Conservation (phyloP, 1,284 basidiomycete genomes). For the Microbotryum violaceum region DNA sequence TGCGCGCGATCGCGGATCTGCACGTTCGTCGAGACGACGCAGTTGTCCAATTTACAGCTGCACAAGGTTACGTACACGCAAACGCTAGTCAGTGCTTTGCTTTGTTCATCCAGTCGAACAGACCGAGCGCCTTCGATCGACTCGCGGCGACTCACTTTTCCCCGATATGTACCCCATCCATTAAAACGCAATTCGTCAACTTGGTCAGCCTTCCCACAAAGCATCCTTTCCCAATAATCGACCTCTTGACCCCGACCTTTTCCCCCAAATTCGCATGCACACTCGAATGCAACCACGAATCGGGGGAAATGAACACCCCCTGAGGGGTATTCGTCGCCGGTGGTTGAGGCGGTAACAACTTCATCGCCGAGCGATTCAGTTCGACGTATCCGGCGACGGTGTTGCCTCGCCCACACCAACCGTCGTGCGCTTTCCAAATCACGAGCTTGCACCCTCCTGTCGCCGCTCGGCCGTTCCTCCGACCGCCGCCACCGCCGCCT, state of each 20-base stretch:
- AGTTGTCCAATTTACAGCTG: conserved; percentile 83
- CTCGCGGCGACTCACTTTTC: conserved; percentile 57
- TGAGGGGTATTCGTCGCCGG: conserved; percentile 22
- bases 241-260: conserved; percentile 75
- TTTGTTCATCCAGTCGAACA: neutral
- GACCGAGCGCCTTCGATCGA: neutral
- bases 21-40: conserved; percentile 74
- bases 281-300: conserved; percentile 62
- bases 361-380: conserved; percentile 27
- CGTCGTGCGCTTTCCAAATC: conserved; percentile 27
- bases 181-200: conserved; percentile 74
- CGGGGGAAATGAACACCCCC: conserved; percentile 54
- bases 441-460: conserved; percentile 29
- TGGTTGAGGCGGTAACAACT: conserved; percentile 17
- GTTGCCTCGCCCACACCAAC: conserved; percentile 31
- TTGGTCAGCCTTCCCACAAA: conserved; percentile 78
- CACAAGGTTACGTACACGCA: neutral
- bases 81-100: neutral
- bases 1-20: conserved; percentile 71
- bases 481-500: neutral
- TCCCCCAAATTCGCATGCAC: conserved; percentile 75
- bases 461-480: neutral
- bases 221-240: conserved; percentile 80
- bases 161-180: conserved; percentile 81
- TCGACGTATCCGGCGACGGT: conserved; percentile 30